Evolutionary conservation across 768 basidiomycete species (phyloP).

Genomic region (Termitomyces sp.): DNA sequence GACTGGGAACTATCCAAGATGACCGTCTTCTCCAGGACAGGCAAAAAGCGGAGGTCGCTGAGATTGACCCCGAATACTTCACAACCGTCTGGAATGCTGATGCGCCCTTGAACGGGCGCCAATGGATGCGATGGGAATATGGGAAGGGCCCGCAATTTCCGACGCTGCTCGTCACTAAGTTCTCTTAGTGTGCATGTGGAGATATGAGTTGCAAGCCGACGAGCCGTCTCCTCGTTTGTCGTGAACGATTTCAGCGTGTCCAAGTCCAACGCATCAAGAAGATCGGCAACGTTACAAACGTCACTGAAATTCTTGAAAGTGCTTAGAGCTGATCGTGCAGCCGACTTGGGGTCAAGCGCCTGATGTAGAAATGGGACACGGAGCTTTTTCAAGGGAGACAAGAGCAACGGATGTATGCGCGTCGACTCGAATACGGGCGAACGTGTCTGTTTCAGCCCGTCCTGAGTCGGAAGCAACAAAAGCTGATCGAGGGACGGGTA

Average conservation of each 20-base stretch:
- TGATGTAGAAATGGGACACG: conserved; percentile 29
- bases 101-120: neutral
- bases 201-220: neutral
- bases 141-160: conserved; percentile 4
- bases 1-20: conserved; percentile 22
- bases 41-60: conserved; percentile 22
- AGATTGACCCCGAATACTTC: conserved; percentile 4
- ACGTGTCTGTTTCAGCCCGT: conserved; percentile 19
- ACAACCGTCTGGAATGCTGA: neutral
- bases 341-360: conserved; percentile 8
- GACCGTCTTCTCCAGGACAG: conserved; percentile 13
- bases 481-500: conserved; percentile 17
- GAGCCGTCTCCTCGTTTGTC: neutral
- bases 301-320: conserved; percentile 14
- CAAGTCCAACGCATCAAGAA: conserved; percentile 22
- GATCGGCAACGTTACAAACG: conserved; percentile 20
- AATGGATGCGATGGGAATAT: neutral
- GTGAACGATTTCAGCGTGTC: neutral
- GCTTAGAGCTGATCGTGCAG: conserved; percentile 16
- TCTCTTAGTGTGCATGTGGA: neutral
- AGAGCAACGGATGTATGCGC: conserved; percentile 16
- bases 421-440: conserved; percentile 22
- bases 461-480: conserved; percentile 27
- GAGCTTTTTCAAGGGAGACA: conserved; percentile 19
- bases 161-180: neutral